Evolutionary conservation across 2,329 filamentous ascomycete species (phyloP), one percentile per base, ranked within the genome.

Genomic region (Hypoxylon sp.): DNA sequence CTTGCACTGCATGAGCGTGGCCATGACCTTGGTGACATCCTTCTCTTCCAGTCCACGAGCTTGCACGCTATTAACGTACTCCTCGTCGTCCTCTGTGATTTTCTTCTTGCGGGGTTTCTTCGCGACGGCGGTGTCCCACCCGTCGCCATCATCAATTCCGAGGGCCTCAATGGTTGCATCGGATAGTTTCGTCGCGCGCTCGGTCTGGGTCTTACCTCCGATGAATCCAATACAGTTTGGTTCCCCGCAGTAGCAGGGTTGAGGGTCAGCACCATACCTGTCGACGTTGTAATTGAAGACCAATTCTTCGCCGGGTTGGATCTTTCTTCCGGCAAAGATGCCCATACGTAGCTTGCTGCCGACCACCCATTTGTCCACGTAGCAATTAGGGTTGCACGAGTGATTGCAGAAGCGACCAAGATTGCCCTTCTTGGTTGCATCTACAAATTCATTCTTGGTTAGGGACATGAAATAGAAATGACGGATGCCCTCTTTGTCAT

Each of bases 401-500:
- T 99, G 96, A 77, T 99, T 99, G 88, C 96, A 99, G 78, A 99
- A 99, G 31, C 96, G 91, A 57, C 95, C 96, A 5, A 99, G 88
- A 74, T 98, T 98, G 56, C 96, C 96, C 79, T 94, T 97, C 79
- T 96, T 97, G 8, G 96, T 99, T 22, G 96, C 96, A 82, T 99
- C 96, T 66, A 99, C 94, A 78, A 98, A 99, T 80, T 98, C 96
- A 76, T 91, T 93, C 80, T 97, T 97, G 78, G 90, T 97, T 69
- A 99, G 90, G 30, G 96, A 98, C 96, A 99, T 99, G 84, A 99
- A 99, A 82, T 99, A 99, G 81, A 99, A 99, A 82, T 99, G 96
- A 81, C 97, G 97, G 86, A 99, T 98, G 68, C 95, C 95, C 80
- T 98, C 94, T 53, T 96, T 88, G 78, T 98, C 94, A 81, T 99